Evolutionary conservation across 78 protist species (phyloP), one percentile per base, ranked within the genome.

Genomic region (Dictyostelium brefeldianum): DNA sequence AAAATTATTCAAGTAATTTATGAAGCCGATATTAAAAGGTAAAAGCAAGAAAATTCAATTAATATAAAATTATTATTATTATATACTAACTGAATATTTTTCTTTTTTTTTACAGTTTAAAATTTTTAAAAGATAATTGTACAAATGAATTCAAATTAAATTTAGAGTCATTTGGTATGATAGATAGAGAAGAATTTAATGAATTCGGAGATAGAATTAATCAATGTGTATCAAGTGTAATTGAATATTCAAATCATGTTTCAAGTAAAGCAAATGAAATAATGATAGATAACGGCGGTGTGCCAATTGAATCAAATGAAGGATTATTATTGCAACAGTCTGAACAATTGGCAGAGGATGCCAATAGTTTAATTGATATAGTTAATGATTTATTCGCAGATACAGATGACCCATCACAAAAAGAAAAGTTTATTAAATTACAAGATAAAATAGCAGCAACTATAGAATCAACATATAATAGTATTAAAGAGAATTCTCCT

Each of bases 21-120:
- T 77, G 93, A 80, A n/a, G 93, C 93, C 7, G 93, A 87, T 53
- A 48, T 87, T 36, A 87, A 77, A 65, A 77, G 83, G 92, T 77
- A 77, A 36, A 27, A n/a, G n/a, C 10, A 50, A 25, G 6, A 5
- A 27, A 14, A 47, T 62, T 36, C 1, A 36, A 36, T 4, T 51
- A 51, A 51, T 51, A 51, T 59, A 59, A 7, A 22, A 8, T 15
- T 20, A 20, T n/a, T 6, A 8, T 46, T 29, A n/a, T 7, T n/a
- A n/a, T 20, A 43, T 22, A 36, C 51, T 25, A 69, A 71, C 47
- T 41, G 36, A 71, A 18, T 46, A 20, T 65, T 65, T 29, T 15
- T 43, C 20, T 11, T n/a, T 71, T 1, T 65, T 12, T 65, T 9
- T 65, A 46, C 7, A 73, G 79, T 20, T 46, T 73, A 73, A 73